Percentiles rank a stretch among this genome's conserved stretches.
phyloP scores from a whole-genome alignment of 176 grass and related monocot genomes.

The Cenchrus purpureus region DNA sequence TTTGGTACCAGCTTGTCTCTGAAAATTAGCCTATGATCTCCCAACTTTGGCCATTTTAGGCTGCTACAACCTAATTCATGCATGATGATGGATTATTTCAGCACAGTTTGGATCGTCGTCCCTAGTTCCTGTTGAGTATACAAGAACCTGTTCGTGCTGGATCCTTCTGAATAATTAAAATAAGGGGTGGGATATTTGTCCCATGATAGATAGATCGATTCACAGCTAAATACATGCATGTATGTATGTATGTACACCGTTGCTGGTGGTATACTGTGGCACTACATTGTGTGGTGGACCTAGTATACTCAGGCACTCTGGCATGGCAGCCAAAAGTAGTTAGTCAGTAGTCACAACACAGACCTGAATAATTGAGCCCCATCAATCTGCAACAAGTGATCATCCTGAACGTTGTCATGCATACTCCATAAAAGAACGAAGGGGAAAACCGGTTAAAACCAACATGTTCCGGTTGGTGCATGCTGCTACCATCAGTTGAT shows the following conservation, averaged over 20 bases:
- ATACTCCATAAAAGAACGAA: neutral
- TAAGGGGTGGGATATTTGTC: neutral
- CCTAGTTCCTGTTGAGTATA: slow-evolving; percentile 12
- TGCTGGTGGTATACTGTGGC: neutral
- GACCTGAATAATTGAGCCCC: slow-evolving; percentile 33
- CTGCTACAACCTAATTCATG: neutral
- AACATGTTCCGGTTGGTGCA: too few relatives aligned
- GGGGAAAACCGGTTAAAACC: too few relatives aligned
- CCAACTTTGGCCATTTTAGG: neutral
- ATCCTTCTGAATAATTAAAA: neutral
- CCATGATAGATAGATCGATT: neutral
- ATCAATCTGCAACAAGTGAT: neutral
- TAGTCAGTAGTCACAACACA: slow-evolving; percentile 39
- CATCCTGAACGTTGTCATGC: neutral
- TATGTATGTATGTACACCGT: neutral
- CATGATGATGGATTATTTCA: slow-evolving; percentile 11
- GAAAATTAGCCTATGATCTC: neutral
- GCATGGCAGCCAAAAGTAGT: slow-evolving; percentile 18
- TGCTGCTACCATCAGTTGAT: too few relatives aligned
- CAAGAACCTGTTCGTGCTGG: neutral
- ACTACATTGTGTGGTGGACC: neutral
- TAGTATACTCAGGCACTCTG: slow-evolving; percentile 8
- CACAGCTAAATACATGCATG: neutral
- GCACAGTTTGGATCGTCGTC: slow-evolving; percentile 9
- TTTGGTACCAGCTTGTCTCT: neutral